Percentiles rank a stretch among this genome's conserved stretches.
phyloP scores from a whole-genome alignment of 2,329 filamentous ascomycete genomes.

The Alternaria longipes region DNA sequence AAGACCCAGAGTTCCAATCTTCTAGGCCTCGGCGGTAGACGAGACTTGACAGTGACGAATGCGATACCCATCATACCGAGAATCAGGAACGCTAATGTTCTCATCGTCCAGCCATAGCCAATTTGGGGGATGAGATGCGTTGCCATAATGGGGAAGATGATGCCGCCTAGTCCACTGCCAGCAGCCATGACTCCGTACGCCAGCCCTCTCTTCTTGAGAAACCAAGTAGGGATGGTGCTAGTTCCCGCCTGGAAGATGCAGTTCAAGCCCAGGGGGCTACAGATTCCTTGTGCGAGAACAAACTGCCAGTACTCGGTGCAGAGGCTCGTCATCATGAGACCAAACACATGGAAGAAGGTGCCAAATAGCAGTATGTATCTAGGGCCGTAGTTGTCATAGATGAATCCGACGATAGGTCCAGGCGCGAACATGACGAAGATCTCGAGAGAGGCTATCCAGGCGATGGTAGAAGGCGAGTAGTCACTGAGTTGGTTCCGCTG shows the following conservation, averaged over 20 bases:
- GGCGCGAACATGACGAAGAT: constrained; percentile 61
- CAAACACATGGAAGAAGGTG: constrained; percentile 66
- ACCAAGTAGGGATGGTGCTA: constrained; percentile 56
- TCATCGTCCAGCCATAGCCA: constrained; percentile 68
- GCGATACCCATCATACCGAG: constrained; percentile 66
- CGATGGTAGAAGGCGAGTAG: constrained; percentile 52
- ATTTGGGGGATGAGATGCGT: constrained; percentile 62
- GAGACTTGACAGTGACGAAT: constrained; percentile 62
- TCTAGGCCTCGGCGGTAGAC: constrained; percentile 54
- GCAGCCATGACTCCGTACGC: constrained; percentile 61
- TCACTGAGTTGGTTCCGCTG: constrained; percentile 52
- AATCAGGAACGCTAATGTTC: constrained; percentile 67
- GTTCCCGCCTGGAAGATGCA: constrained; percentile 64
- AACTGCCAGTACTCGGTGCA: constrained; percentile 65
- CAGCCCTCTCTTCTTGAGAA: constrained; percentile 60
- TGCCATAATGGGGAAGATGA: constrained; percentile 71
- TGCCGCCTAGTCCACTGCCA: constrained; percentile 62
- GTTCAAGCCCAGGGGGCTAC: constrained; percentile 61
- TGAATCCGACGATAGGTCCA: constrained; percentile 69
- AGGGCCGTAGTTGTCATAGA: constrained; percentile 72
- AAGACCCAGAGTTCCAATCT: constrained; percentile 42
- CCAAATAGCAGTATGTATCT: constrained; percentile 63
- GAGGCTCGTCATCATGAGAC: constrained; percentile 70
- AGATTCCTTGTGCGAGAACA: constrained; percentile 63
- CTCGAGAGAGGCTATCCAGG: constrained; percentile 58